Evolutionary conservation across 306 rosid genomes (phyloP).

Genomic region (Pterocarpus santalinus): DNA sequence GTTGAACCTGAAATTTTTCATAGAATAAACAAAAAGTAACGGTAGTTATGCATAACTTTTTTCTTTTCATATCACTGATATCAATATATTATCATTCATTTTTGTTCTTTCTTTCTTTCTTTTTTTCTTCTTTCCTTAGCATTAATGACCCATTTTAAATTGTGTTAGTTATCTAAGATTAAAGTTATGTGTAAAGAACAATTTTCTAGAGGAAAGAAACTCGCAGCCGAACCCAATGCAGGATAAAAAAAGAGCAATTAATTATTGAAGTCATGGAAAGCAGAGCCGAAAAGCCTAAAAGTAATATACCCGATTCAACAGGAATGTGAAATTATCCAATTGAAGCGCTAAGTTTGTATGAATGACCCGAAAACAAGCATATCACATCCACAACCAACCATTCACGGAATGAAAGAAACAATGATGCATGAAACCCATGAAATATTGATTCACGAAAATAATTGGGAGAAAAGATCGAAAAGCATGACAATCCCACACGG

Average conservation of each 20-base stretch:
- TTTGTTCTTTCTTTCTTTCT: too few species aligned
- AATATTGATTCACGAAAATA: background rate
- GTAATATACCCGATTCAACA: background rate
- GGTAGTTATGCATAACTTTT: too few species aligned
- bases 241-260: slow-evolving; percentile 2
- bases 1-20: too few species aligned
- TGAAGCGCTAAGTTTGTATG: slow-evolving; percentile 32
- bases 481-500: background rate
- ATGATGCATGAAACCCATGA: slow-evolving; percentile 51
- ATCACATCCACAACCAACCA: slow-evolving; percentile 25
- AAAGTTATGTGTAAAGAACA: background rate
- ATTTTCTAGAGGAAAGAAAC: slow-evolving; percentile 7
- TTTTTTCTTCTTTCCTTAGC: too few species aligned
- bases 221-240: background rate
- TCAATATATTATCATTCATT: too few species aligned
- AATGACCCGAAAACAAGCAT: slow-evolving; percentile 23
- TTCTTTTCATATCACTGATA: too few species aligned
- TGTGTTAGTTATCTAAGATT: background rate
- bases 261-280: slow-evolving; percentile 46
- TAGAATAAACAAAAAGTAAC: too few species aligned
- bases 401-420: slow-evolving; percentile 41
- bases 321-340: slow-evolving; percentile 37
- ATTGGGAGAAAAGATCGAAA: background rate
- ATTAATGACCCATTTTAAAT: too few species aligned
- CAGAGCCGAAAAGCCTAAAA: slow-evolving; percentile 30